Conservation (phyloP, 495 filamentous ascomycete genomes). For the Aspergillus hancockii region DNA sequence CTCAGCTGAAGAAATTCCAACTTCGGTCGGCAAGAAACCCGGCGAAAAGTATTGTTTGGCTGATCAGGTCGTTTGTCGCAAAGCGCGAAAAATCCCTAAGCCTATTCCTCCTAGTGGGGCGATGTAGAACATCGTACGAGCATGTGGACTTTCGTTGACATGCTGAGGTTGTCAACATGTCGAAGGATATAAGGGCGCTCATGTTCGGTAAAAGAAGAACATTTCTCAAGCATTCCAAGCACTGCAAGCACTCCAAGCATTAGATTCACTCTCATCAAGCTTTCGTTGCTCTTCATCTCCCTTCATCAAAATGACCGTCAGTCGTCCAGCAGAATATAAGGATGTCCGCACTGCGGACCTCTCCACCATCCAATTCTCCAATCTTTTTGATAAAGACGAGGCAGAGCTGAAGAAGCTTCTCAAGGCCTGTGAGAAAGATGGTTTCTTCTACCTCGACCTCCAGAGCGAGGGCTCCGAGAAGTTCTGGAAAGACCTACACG, state of each 20-base stretch:
- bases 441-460: constrained; percentile 60
- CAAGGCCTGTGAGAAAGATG: constrained; percentile 46
- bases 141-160: neutral
- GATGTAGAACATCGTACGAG: neutral
- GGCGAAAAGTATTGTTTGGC: neutral
- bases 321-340: neutral
- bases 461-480: constrained; percentile 45
- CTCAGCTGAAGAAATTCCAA: neutral
- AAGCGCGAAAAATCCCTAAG: neutral
- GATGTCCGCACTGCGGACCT: neutral
- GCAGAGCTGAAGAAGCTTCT: constrained; percentile 25
- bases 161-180: neutral
- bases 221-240: neutral
- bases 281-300: neutral
- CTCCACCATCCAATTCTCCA: neutral
- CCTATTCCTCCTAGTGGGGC: neutral
- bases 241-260: neutral
- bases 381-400: neutral
- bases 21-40: neutral
- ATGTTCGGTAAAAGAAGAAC: neutral
- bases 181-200: neutral
- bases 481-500: constrained; percentile 34
- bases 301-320: neutral
- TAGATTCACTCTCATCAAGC: neutral
- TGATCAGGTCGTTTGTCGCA: too few species aligned